Base-by-base conservation (phyloP, 805 yeast species). In the Pichia manshurica region DNA sequence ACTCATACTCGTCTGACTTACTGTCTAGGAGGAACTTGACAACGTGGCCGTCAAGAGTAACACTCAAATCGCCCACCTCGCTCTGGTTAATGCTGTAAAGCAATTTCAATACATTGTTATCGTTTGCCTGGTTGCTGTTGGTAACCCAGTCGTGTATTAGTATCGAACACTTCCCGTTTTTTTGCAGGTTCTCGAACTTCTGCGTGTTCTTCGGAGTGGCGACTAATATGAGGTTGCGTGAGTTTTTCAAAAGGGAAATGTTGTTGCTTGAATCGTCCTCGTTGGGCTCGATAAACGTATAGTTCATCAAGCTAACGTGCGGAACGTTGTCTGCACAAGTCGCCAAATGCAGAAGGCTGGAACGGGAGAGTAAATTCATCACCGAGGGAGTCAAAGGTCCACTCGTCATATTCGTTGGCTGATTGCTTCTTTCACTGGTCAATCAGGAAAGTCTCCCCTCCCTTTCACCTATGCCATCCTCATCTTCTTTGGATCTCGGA, bases 121-220 rank as follows among this genome's bases (percentile, higher is more conserved):
- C 60, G 4, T 53, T 44, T 9, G 45, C 43, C 23, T 46, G 50
- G n/a, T 62, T 61, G 22, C 54, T 57, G 13, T 61, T 56, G 1
- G 87, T 75, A 15, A 84, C 77, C 96, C 96, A 90, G 58, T 91
- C 98, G 62, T 91, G 98, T 38, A 91, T 79, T 50, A 91, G 71
- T 39, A 91, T 62, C 0, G 96, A 84, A 5, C 91, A 96, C 37
- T 78, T 74, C 8, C 91, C 89, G 61, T 91, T 91, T 34, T 66
- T 65, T 13, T 63, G 53, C 44, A 91, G 77, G 65, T 91, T 90
- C 32, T 73, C 66, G 64, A 75, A 87, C 66, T 90, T 91, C 50
- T 79, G 79, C 9, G 97, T 87, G 46, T 75, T 67, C 49, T 74
- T 77, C 1, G 82, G 81, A 1, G 95, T 81, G 2, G 96, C 80